Conservation (phyloP, 2,329 filamentous ascomycete genomes). For the Lachnellula suecica region DNA sequence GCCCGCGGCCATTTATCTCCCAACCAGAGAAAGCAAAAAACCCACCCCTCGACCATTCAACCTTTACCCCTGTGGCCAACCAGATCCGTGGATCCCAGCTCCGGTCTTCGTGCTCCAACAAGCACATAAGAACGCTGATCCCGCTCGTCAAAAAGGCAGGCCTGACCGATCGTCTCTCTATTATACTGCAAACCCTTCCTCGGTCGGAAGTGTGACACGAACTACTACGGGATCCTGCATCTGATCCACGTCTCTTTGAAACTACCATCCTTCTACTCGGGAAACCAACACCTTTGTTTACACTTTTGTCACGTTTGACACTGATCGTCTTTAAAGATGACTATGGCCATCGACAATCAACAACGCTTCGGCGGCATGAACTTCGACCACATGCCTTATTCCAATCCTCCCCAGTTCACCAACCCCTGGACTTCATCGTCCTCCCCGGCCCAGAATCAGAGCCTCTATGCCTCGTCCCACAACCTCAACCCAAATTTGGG, state of each 20-base stretch:
- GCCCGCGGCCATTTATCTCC: constrained; percentile 9
- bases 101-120: constrained; percentile 17
- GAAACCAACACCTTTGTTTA: constrained; percentile 2
- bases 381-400: constrained; percentile 79
- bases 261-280: constrained; percentile 12
- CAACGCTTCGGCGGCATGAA: constrained; percentile 76
- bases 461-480: constrained; percentile 61
- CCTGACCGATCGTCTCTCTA: constrained; percentile 23
- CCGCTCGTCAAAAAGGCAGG: constrained; percentile 22
- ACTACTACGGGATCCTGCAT: constrained; percentile 32
- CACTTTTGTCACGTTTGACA: constrained; percentile 7
- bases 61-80: constrained; percentile 23
- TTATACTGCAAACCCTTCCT: constrained; percentile 18
- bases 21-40: constrained; percentile 17
- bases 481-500: constrained; percentile 60
- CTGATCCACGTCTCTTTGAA: constrained; percentile 27
- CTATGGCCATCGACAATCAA: constrained; percentile 90
- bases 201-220: constrained; percentile 21
- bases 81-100: constrained; percentile 20
- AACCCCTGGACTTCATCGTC: constrained; percentile 79
- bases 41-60: no score
- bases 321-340: constrained; percentile 56
- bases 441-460: constrained; percentile 46
- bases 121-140: constrained; percentile 36
- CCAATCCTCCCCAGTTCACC: constrained; percentile 70